phyloP scores from a whole-genome alignment of 2,329 filamentous ascomycete species.

The Chrysoporthe austroafricana region DNA sequence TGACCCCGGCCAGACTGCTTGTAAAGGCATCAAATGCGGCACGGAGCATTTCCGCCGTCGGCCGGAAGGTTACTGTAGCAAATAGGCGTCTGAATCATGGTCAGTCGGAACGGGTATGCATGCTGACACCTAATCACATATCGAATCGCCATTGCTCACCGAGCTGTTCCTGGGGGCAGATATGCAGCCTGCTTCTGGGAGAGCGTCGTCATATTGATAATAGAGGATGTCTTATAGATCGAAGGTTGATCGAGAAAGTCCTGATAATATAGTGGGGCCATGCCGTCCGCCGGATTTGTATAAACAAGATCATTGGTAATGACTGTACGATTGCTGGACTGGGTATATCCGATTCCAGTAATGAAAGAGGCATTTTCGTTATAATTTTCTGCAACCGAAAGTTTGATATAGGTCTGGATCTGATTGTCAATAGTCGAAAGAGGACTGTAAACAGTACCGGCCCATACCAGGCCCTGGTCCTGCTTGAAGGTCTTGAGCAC shows the following conservation, averaged over 20 bases:
- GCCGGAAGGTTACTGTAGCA: constrained; percentile 4
- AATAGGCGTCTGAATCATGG: not conserved
- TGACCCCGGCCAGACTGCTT: not conserved
- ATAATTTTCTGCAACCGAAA: not conserved
- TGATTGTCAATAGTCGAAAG: not conserved
- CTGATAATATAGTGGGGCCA: not conserved
- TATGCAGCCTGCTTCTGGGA: not conserved
- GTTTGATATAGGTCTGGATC: not conserved
- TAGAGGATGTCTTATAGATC: not conserved
- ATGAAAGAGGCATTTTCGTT: constrained; percentile 8
- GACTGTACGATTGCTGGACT: not conserved
- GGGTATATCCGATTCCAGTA: not conserved
- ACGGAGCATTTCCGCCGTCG: constrained; percentile 10
- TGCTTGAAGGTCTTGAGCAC: constrained; percentile 29
- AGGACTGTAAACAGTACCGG: not conserved
- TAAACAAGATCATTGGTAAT: constrained; percentile 14
- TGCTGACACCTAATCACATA: not conserved
- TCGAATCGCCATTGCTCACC: not conserved
- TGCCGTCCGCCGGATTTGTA: constrained; percentile 13
- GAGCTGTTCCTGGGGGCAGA: not conserved
- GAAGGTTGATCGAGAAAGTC: not conserved
- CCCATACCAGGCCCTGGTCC: constrained; percentile 15
- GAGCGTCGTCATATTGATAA: constrained; percentile 7
- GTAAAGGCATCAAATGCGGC: constrained; percentile 15
- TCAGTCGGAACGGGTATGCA: not conserved